Conservation (phyloP, 176 grass and related monocot species). For the Alopecurus myosuroides region DNA sequence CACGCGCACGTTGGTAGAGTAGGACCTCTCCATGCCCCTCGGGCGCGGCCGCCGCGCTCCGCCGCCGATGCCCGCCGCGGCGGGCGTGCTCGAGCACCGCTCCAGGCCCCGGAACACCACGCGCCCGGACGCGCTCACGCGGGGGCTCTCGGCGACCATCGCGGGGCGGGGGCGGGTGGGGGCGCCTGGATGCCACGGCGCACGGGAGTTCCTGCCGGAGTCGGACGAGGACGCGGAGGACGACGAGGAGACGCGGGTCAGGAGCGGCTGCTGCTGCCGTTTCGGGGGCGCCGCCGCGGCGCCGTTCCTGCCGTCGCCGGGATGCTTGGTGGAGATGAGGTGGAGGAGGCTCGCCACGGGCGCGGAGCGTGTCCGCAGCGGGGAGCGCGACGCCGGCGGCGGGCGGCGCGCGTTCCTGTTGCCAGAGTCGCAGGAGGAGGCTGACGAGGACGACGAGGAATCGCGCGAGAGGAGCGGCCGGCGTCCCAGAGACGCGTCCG, state of each 20-base stretch:
- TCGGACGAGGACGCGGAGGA: constrained; percentile 60
- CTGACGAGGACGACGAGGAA: constrained; percentile 36
- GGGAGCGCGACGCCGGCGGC: constrained; percentile 16
- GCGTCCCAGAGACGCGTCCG: neutral
- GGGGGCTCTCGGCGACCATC: constrained; percentile 51
- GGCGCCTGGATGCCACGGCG: neutral
- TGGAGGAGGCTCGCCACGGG: constrained; percentile 42
- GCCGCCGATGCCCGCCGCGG: constrained; percentile 14
- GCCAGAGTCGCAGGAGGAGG: constrained; percentile 41
- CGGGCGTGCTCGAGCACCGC: constrained; percentile 66
- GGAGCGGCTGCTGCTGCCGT: constrained; percentile 22
- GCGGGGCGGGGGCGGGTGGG: neutral
- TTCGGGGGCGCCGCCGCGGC: neutral
- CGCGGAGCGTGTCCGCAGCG: constrained; percentile 32
- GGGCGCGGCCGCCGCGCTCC: constrained; percentile 26
- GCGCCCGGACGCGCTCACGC: constrained; percentile 56
- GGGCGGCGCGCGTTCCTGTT: constrained; percentile 11
- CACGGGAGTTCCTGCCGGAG: constrained; percentile 29
- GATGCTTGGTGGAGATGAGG: constrained; percentile 14
- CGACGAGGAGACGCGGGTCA: constrained; percentile 35
- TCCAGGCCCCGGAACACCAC: constrained; percentile 69
- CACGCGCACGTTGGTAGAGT: constrained; percentile 66
- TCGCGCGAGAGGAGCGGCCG: constrained; percentile 46
- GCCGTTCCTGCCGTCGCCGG: neutral
- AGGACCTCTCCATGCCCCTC: constrained; percentile 62